A percentile compares a stretch with the other conserved stretches of the same genome.
Conservation (phyloP, 345 rosid genomes). For the Gossypium stocksii region DNA sequence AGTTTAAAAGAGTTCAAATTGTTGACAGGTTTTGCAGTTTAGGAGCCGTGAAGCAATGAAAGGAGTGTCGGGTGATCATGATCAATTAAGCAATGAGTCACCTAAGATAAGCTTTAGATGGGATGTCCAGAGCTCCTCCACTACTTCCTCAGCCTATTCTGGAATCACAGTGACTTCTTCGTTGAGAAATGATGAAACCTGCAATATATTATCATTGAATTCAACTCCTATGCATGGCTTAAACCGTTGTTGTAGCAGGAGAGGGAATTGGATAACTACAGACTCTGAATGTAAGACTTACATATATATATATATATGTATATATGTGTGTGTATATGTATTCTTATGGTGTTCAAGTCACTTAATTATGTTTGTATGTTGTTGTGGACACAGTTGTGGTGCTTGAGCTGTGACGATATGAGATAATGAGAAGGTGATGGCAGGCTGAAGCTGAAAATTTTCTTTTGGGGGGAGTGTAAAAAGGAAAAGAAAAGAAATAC, state of each 20-base stretch:
- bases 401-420: constrained; percentile 60
- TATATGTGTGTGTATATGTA: background rate
- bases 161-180: constrained; percentile 52
- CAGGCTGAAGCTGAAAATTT: background rate
- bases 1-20: background rate
- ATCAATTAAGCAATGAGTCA: constrained; percentile 48
- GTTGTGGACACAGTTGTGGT: constrained; percentile 62
- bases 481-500: background rate
- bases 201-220: constrained; percentile 32
- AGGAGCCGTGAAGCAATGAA: constrained; percentile 41
- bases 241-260: constrained; percentile 27
- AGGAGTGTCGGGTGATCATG: constrained; percentile 40
- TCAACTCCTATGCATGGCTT: constrained; percentile 37
- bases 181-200: constrained; percentile 23
- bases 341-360: background rate
- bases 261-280: constrained; percentile 89
- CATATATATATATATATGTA: background rate
- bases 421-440: constrained; percentile 6
- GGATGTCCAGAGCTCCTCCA: constrained; percentile 69
- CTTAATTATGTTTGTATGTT: background rate
- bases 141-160: constrained; percentile 43
- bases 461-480: background rate
- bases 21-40: constrained; percentile 44
- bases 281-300: constrained; percentile 72
- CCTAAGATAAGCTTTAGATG: constrained; percentile 72